Evolutionary conservation across 192 early-diverging fungal genomes (phyloP).

Genomic region (Chytriomyces hyalinus): DNA sequence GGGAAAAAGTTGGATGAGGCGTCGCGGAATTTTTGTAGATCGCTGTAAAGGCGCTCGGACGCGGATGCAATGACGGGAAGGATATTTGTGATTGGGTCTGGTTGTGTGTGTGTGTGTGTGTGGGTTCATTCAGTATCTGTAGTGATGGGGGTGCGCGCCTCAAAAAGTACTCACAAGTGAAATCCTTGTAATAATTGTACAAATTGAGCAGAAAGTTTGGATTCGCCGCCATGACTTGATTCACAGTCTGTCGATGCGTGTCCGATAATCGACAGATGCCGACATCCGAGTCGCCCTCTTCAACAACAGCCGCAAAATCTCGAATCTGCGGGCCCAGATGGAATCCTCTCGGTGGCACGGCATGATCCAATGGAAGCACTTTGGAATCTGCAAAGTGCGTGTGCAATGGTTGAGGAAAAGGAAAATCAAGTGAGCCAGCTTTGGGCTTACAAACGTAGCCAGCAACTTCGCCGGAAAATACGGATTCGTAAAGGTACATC

Average conservation of each 20-base stretch:
- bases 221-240: not conserved
- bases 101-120: too few relatives aligned
- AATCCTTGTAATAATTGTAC: slow-evolving; percentile 29
- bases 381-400: slow-evolving; percentile 19
- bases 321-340: slow-evolving; percentile 43
- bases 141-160: too few relatives aligned
- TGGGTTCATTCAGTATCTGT: too few relatives aligned
- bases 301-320: slow-evolving; percentile 26
- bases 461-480: slow-evolving; percentile 36
- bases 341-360: slow-evolving; percentile 8
- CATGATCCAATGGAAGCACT: slow-evolving; percentile 25
- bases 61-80: not conserved
- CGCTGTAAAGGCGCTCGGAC: not conserved
- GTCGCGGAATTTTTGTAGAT: too few relatives aligned
- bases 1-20: not conserved
- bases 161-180: slow-evolving; percentile 26
- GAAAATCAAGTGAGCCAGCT: not conserved
- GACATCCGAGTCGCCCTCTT: slow-evolving; percentile 32
- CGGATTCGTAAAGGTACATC: slow-evolving; percentile 46
- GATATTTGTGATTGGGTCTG: slow-evolving; percentile 16
- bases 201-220: slow-evolving; percentile 23
- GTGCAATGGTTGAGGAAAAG: not conserved
- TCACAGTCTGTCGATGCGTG: slow-evolving; percentile 1
- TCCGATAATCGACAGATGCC: slow-evolving; percentile 30
- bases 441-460: slow-evolving; percentile 31